Percentiles rank a stretch among this genome's conserved stretches.
phyloP scores from a whole-genome alignment of 306 rosid genomes.

The Alnus glutinosa region DNA sequence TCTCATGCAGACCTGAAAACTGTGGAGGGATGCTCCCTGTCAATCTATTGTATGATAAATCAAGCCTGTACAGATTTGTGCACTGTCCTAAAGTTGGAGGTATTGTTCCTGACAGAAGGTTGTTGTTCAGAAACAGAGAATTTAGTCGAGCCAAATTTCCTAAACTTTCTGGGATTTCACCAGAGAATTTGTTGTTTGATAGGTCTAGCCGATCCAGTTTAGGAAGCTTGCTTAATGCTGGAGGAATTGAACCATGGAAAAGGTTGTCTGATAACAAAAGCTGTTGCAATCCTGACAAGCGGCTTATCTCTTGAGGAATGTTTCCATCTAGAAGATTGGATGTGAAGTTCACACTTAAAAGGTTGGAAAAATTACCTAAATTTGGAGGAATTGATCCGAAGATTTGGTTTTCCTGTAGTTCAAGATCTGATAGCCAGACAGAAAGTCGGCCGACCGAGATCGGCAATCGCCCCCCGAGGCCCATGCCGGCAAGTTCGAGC shows the following conservation, averaged over 20 bases:
- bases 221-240: background rate
- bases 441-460: conserved; percentile 37
- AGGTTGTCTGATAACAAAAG: background rate
- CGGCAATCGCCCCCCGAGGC: conserved; percentile 57
- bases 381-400: conserved; percentile 59
- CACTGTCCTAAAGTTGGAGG: conserved; percentile 56
- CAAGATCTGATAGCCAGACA: conserved; percentile 18
- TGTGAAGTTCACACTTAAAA: conserved; percentile 36
- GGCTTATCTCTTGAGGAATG: background rate
- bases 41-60: conserved; percentile 61
- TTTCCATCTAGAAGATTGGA: conserved; percentile 8
- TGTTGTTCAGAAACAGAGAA: conserved; percentile 64
- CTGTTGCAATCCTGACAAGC: background rate
- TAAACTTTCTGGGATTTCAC: conserved; percentile 51
- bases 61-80: conserved; percentile 54
- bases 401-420: conserved; percentile 55
- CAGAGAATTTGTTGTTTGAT: conserved; percentile 32
- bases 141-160: conserved; percentile 44
- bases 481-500: conserved; percentile 73
- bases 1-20: conserved; percentile 51
- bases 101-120: conserved; percentile 57
- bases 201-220: background rate
- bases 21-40: conserved; percentile 54
- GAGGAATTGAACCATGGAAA: background rate
- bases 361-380: conserved; percentile 48